Evolutionary conservation across 352 stramenopile genomes (phyloP), one percentile per base, ranked within the genome.

Genomic region (Phytophthora ramorum): DNA sequence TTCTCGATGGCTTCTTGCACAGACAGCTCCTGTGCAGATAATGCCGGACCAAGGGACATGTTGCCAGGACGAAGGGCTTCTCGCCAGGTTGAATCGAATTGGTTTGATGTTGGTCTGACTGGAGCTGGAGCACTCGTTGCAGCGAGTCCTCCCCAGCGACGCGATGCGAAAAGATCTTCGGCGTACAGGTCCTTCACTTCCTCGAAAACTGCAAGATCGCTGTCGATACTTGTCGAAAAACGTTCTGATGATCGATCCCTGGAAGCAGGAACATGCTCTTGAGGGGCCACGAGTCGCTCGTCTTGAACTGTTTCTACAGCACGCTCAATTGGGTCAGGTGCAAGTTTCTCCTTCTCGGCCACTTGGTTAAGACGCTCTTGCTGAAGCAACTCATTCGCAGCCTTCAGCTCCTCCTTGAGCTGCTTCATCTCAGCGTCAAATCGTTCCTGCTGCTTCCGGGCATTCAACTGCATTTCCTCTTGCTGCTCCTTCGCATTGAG

Each of bases 401-500:
- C 58, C 19, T 77, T 65, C 3, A 92, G 63, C 34, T 91, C 53
- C 28, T 78, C 43, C 2, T 69, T 63, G 32, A 90, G 32, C 4
- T 61, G 49, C 6, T 68, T 65, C 40, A 85, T 61, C 54, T 90
- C 72, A 1, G 69, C 28, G 3, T 76, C 48, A 41, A 71, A 68
- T 5, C 57, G 66, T 32, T 71, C 24, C 19, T 78, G 62, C 17
- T 75, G 66, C 37, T 70, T 59, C 1, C 68, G 70, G 7, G 52
- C 48, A 13, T 80, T 69, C 0, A n/a, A 2, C 40, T 73, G 38
- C 69, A 87, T 83, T 24, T 89, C 74, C 2, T 78, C 55, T 17
- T 79, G 73, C 37, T 92, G 67, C 38, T 91, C 85, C 17, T 81
- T 76, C 7, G 77, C 74, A 46, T 91, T 81, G 13, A 73, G 30